Evolutionary conservation across 2,329 filamentous ascomycete genomes (phyloP).

Genomic region (Hypocreales sp.): DNA sequence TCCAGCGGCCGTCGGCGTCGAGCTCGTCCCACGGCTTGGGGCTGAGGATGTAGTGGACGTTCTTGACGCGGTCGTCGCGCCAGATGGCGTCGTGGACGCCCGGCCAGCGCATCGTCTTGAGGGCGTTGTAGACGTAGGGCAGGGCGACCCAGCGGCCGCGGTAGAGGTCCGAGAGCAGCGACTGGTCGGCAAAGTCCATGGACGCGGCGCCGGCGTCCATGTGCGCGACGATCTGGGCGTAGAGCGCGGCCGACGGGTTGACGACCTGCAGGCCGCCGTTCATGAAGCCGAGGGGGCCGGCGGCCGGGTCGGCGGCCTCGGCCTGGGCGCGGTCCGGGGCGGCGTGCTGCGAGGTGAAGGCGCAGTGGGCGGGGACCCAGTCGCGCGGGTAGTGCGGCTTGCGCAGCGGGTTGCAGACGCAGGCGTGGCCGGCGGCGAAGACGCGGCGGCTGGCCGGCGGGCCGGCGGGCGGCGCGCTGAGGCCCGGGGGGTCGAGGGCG

Average conservation of each 20-base stretch:
- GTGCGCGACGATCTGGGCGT: constrained; percentile 31
- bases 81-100: constrained; percentile 40
- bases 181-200: constrained; percentile 46
- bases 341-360: constrained; percentile 37
- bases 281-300: constrained; percentile 23
- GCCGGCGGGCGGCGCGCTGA: constrained; percentile 9
- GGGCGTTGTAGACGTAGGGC: constrained; percentile 46
- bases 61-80: constrained; percentile 42
- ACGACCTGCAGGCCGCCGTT: constrained; percentile 44
- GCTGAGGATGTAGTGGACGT: constrained; percentile 44
- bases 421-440: constrained; percentile 73
- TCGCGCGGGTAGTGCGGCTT: constrained; percentile 64
- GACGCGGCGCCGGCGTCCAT: constrained; percentile 30
- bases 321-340: constrained; percentile 30
- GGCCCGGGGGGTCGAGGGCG: constrained; percentile 39
- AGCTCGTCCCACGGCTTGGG: constrained; percentile 47
- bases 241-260: constrained; percentile 31
- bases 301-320: constrained; percentile 24
- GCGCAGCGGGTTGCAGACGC: constrained; percentile 69
- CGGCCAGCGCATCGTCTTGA: constrained; percentile 41
- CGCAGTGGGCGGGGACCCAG: constrained; percentile 46
- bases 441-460: constrained; percentile 34
- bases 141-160: constrained; percentile 38
- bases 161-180: constrained; percentile 39
- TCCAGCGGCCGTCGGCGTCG: constrained; percentile 25